Evolutionary conservation across 192 early-diverging fungal species (phyloP).

Genomic region (Glomus cerebriforme): DNA sequence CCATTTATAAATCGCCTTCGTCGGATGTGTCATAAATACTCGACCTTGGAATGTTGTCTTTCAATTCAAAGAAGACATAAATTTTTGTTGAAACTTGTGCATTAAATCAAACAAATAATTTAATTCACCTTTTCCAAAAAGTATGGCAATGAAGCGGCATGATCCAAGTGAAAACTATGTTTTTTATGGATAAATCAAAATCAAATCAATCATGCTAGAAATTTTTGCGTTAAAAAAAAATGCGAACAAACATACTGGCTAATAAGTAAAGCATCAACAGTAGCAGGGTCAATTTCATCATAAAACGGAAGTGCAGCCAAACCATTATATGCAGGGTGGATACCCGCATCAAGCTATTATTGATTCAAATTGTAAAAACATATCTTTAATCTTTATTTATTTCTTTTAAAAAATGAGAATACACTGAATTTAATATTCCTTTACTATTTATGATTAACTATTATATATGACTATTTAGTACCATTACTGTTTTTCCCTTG

Average conservation of each 20-base stretch:
- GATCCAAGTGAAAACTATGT: conserved; percentile 92
- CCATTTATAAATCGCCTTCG: conserved; percentile 98
- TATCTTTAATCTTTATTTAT: conserved; percentile 13
- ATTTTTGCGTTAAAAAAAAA: background rate
- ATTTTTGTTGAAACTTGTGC: background rate
- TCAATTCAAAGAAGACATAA: background rate
- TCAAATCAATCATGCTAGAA: background rate
- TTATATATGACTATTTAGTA: conserved; percentile 37
- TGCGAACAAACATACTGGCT: conserved; percentile 71
- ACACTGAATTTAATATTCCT: background rate
- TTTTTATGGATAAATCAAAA: background rate
- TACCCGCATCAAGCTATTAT: conserved; percentile 87
- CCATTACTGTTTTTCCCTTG: conserved; percentile 95
- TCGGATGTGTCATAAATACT: conserved; percentile 99
- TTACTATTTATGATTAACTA: background rate
- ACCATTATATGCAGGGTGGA: conserved; percentile 94
- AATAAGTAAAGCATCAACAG: conserved; percentile 87
- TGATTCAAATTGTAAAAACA: background rate
- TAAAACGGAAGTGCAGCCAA: conserved; percentile 91
- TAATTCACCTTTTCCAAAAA: conserved; percentile 80
- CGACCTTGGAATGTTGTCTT: conserved; percentile 94
- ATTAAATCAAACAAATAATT: background rate
- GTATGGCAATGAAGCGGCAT: conserved; percentile 94
- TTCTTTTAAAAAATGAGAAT: background rate
- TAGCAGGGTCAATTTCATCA: conserved; percentile 88